Conservation (phyloP, 202 grass and related monocot species). For the Panicum virgatum region DNA sequence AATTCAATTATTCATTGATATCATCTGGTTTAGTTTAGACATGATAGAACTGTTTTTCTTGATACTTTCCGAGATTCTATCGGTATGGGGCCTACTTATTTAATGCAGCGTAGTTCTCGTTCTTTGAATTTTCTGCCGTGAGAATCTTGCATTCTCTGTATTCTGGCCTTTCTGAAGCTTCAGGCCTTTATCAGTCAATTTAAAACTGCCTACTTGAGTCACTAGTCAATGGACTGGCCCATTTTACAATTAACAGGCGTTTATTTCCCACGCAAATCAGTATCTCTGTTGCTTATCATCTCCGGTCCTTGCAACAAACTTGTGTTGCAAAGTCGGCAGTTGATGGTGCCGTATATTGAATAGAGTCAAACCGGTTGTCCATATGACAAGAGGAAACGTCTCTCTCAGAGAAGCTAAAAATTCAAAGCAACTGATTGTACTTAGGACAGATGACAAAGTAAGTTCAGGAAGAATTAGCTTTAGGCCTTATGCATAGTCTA, state of each 20-base stretch:
- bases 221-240: conserved; percentile 30
- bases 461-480: conserved; percentile 12
- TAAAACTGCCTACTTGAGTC: background rate
- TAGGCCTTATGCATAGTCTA: conserved; percentile 23
- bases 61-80: conserved; percentile 40
- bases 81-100: conserved; percentile 12
- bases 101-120: conserved; percentile 25
- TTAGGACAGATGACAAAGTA: conserved; percentile 14
- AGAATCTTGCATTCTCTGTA: conserved; percentile 31
- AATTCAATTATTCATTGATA: too few relatives aligned
- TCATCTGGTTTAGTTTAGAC: too few relatives aligned
- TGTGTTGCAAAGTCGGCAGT: conserved; percentile 23
- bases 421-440: conserved; percentile 20
- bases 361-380: background rate
- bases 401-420: background rate
- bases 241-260: conserved; percentile 6
- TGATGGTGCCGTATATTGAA: background rate
- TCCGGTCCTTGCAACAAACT: background rate
- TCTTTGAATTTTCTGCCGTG: conserved; percentile 44
- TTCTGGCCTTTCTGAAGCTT: background rate
- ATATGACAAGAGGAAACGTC: conserved; percentile 8
- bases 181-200: conserved; percentile 40
- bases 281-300: conserved; percentile 24
- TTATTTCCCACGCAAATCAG: conserved; percentile 9
- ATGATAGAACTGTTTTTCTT: background rate